These are phyloP conservation scores for Beverwykella pulmonaria DNA, from an alignment of 495 filamentous ascomycete genomes.

Conservation along the genomic window DNA sequence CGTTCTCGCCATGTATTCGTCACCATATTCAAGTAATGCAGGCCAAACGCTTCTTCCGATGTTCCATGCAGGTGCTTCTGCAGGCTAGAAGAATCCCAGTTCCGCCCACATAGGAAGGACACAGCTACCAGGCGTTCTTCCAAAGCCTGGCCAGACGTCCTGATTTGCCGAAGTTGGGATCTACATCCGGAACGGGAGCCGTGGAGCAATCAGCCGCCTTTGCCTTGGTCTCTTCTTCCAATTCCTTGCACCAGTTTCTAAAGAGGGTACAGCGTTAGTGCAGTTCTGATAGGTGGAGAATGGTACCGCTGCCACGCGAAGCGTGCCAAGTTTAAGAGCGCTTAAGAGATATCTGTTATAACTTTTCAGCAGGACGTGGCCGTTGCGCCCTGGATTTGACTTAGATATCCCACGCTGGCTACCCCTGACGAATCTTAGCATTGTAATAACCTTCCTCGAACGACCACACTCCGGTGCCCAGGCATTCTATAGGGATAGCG, in stretches of 20 bases:
- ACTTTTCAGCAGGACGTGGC: too few species aligned
- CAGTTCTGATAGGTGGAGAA: too few species aligned
- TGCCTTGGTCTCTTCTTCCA: neutral
- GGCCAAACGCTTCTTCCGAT: neutral
- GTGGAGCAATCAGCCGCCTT: slow-evolving; percentile 3
- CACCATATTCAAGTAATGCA: neutral
- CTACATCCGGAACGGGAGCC: neutral
- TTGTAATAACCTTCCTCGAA: slow-evolving; percentile 7
- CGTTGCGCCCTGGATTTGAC: too few species aligned
- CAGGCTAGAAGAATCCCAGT: neutral
- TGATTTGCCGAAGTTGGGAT: slow-evolving; percentile 1
- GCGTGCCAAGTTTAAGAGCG: too few species aligned
- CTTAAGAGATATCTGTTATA: too few species aligned
- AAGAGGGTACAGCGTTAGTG: neutral
- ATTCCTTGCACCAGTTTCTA: slow-evolving; percentile 9
- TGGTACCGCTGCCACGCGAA: too few species aligned
- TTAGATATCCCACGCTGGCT: neutral
- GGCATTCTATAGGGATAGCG: neutral
- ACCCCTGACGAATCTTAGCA: neutral
- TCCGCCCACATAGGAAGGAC: neutral
- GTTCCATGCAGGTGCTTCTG: slow-evolving; percentile 4
- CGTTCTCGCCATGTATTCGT: neutral
- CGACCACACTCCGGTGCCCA: neutral
- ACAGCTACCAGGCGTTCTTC: neutral
- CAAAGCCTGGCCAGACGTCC: neutral